phyloP scores from a whole-genome alignment of 805 yeast genomes.

The Candida wancherniae region DNA sequence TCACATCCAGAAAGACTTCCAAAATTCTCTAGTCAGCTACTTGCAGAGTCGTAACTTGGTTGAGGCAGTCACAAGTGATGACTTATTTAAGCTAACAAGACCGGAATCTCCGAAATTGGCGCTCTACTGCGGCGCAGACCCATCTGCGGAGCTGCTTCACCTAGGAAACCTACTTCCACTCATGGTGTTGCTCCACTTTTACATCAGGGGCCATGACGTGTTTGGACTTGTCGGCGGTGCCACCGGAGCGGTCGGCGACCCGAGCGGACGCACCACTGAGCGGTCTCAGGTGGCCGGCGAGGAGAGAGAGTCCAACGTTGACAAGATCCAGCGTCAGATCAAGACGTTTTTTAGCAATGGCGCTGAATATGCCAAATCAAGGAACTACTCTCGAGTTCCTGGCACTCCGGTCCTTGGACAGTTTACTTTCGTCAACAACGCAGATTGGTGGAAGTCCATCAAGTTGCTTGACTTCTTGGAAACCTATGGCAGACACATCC shows the following conservation, averaged over 20 bases:
- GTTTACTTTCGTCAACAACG: slow-evolving; percentile 54
- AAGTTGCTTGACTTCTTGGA: slow-evolving; percentile 74
- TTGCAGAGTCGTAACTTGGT: slow-evolving; percentile 34
- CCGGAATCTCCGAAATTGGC: slow-evolving; percentile 38
- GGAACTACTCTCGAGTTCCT: slow-evolving; percentile 28
- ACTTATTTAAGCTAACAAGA: slow-evolving; percentile 29
- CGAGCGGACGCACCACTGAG: slow-evolving; percentile 84
- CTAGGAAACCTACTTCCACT: slow-evolving; percentile 87
- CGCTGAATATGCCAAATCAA: slow-evolving; percentile 51
- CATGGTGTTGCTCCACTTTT: slow-evolving; percentile 79
- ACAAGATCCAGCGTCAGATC: slow-evolving; percentile 59
- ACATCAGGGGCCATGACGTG: slow-evolving; percentile 78
- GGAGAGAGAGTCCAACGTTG: slow-evolving; percentile 53
- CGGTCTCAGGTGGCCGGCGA: slow-evolving; percentile 53
- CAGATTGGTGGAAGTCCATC: slow-evolving; percentile 81
- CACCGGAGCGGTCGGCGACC: slow-evolving; percentile 94
- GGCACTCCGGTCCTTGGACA: slow-evolving; percentile 39
- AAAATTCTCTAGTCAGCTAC: slow-evolving; percentile 31
- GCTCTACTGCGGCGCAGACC: slow-evolving; percentile 93
- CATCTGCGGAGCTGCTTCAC: slow-evolving; percentile 86
- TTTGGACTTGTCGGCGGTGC: slow-evolving; percentile 90
- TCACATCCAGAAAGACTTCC: slow-evolving; percentile 20
- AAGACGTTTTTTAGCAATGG: slow-evolving; percentile 57
- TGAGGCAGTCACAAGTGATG: slow-evolving; percentile 36
- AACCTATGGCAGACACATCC: slow-evolving; percentile 67